Evolutionary conservation across 345 rosid genomes (phyloP), one percentile per base, ranked within the genome.

Genomic region (Arabidopsis arenosa): DNA sequence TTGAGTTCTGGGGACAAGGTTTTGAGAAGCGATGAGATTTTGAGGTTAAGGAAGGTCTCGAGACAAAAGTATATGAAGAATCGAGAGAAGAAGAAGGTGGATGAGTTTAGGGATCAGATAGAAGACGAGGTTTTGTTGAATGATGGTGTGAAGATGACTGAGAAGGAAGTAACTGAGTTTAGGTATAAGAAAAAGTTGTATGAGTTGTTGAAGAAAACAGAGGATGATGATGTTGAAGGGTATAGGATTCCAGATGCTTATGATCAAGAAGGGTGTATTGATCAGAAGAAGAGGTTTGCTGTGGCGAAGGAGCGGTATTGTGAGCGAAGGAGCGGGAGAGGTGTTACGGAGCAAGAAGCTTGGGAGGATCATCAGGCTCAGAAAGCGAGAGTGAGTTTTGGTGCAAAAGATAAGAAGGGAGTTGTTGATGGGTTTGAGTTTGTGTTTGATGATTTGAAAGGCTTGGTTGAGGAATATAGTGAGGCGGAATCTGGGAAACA

Each of bases 211-310:
- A 71, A 63, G 72, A 47, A 65, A 10, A 57, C 47, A 18, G 52
- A 18, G 13, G 45, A 57, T n/a, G 63, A 72, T 6, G 65, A 47
- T 72, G 63, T 37, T 72, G 63, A 53, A 17, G 41, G 8, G 17
- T 78, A 78, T 41, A 39, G 23, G 17, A 64, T 72, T 2, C 81
- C 77, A 13, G 73, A 78, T 9, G 73, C 73, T 15, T 78, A 78
- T 72, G 77, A 78, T 72, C 77, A 14, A 18, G 47, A 77, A 17
- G 73, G 77, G 5, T 17, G 6, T 48, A 36, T 64, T 66, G 73
- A 77, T 48, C 81, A 78, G 81, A 78, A 26, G 68, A 72, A 66
- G 68, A 78, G 77, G 15, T 78, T 78, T 66, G 48, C 0, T 59
- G 81, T 49, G 3, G 73, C 73, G 0, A 11, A 7, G 44, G 48